A percentile compares a stretch with the other conserved stretches of the same genome.
phyloP scores from a whole-genome alignment of 768 basidiomycete species.

The Mycena indigotica region DNA sequence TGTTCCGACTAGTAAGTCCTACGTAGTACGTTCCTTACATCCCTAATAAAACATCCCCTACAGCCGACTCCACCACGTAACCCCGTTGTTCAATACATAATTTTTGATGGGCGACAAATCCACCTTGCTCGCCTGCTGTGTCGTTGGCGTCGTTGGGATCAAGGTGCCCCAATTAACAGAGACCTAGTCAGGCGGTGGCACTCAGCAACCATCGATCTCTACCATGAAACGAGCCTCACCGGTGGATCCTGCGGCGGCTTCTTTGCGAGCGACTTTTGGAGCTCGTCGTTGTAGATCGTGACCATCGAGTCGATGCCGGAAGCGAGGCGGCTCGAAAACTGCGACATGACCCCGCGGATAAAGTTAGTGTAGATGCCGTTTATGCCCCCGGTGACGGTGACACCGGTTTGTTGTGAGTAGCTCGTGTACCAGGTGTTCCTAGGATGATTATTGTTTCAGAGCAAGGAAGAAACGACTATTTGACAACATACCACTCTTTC shows the following conservation, averaged over 20 bases:
- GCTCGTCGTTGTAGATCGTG: not conserved
- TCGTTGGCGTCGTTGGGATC: not conserved
- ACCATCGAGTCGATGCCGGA: not conserved
- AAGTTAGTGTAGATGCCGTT: conserved; percentile 8
- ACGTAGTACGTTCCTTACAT: too few relatives aligned
- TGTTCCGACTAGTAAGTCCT: too few relatives aligned
- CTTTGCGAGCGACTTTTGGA: not conserved
- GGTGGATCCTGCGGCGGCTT: too few relatives aligned
- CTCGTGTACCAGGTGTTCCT: conserved; percentile 13
- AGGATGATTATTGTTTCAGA: not conserved
- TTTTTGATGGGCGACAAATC: not conserved
- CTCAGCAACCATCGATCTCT: too few relatives aligned
- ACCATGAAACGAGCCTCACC: not conserved
- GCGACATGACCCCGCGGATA: conserved; percentile 6
- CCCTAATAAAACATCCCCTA: too few relatives aligned
- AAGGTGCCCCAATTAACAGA: not conserved
- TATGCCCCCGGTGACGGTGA: conserved; percentile 7
- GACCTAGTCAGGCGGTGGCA: not conserved
- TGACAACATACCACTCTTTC: conserved; percentile 1
- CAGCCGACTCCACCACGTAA: not conserved
- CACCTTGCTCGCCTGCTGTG: not conserved
- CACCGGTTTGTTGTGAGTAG: conserved; percentile 3
- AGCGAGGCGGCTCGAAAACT: not conserved
- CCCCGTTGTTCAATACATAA: not conserved
- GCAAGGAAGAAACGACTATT: not conserved